Evolutionary conservation across 345 rosid species (phyloP).

Genomic region (Eutrema yunnanense): DNA sequence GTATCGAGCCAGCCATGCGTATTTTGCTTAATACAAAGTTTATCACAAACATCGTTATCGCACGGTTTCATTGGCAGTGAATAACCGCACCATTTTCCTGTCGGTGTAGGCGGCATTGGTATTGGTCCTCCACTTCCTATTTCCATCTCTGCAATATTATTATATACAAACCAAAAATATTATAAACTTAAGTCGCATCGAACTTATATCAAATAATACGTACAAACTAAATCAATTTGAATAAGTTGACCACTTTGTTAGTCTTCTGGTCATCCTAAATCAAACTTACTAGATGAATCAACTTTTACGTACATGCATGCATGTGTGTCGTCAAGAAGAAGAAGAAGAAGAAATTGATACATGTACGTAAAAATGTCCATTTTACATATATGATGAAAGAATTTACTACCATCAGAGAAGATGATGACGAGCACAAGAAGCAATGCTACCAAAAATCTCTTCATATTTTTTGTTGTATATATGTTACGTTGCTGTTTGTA

Average conservation of each 20-base stretch:
- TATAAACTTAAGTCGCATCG: too few relatives aligned
- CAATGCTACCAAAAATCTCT: background rate
- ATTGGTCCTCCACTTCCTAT: background rate
- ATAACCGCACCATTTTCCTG: constrained; percentile 7
- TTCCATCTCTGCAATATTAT: background rate
- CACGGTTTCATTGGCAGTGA: background rate
- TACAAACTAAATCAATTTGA: background rate
- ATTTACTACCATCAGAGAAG: background rate
- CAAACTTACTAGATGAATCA: too few relatives aligned
- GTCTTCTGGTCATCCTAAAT: too few relatives aligned
- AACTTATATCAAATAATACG: background rate
- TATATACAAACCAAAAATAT: too few relatives aligned
- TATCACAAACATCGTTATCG: background rate
- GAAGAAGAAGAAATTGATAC: too few relatives aligned
- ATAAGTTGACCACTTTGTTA: too few relatives aligned
- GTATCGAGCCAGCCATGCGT: background rate
- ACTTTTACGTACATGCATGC: too few relatives aligned
- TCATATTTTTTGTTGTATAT: background rate
- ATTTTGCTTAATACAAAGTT: background rate
- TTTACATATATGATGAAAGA: background rate
- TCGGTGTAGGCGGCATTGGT: background rate
- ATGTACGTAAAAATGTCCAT: too few relatives aligned
- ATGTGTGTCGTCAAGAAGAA: too few relatives aligned
- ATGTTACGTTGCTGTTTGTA: background rate
- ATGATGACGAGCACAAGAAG: constrained; percentile 1